Base-by-base conservation (phyloP, 352 stramenopile genomes). In the Pythium vanterpoolii region DNA sequence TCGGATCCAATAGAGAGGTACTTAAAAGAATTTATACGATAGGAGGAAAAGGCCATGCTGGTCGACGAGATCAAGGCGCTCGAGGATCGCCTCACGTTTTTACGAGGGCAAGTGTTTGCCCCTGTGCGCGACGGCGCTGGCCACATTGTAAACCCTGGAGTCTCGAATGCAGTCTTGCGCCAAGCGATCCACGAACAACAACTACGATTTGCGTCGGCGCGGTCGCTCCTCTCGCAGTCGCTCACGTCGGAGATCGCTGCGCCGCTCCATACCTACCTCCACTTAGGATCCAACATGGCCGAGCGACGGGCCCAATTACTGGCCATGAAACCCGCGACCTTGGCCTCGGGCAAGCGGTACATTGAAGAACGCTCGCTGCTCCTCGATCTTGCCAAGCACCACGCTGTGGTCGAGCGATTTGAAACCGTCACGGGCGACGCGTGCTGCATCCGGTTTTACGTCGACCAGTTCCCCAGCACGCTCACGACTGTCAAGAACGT, bases 371-470 rank as follows among this genome's bases (percentile, higher is more conserved):
- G 77, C 21, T 77, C 68, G 5, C 54, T 63, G 1, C 67, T 76
- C 24, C 44, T 83, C 0, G 73, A 85, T 39, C 43, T 71, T 1
- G 48, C 58, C 30, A 72, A 69, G 33, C 63, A 72, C 23, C 79
- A 82, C 48, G 56, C 65, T 0, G 69, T 76, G 18, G 62, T 81
- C 21, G 71, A 78, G 49, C 64, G 71, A n/a, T 86, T 83, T 23
- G 72, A 79, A 56, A 73, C 71, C 16, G 28, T 69, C 11, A 56
- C 64, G 8, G 76, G 77, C 16, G 76, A 87, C 56, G 81, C 66
- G 38, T 87, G 74, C 48, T 72, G 76, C 36, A 54, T 70, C 44
- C 68, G 71, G 8, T 85, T 83, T 48, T 74, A 78, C 54, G 67
- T 87, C 18, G 66, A 79, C 9, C 76, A 79, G 54, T 76, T 85